Conservation (phyloP, 257 asterid genomes). For the Plectranthus barbatus region DNA sequence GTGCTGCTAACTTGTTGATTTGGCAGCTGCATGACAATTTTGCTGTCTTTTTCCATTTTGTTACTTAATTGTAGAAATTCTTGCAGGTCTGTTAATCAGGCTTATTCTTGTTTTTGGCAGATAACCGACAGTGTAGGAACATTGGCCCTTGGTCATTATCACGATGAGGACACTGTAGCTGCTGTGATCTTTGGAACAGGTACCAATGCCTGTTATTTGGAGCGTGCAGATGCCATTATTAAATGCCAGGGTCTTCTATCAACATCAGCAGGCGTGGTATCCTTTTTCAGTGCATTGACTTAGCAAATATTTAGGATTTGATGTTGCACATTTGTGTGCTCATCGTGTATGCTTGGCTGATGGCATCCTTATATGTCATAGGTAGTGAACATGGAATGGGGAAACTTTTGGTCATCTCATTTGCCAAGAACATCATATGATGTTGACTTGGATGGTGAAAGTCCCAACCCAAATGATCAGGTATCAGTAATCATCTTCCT, state of each 20-base stretch:
- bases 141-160: constrained; percentile 69
- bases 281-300: constrained; percentile 4
- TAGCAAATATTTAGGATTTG: not conserved
- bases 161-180: constrained; percentile 77
- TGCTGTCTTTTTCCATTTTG: constrained; percentile 10
- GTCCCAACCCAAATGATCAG: constrained; percentile 83
- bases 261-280: constrained; percentile 70
- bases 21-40: constrained; percentile 2
- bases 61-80: not conserved
- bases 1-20: not conserved
- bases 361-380: constrained; percentile 13
- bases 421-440: constrained; percentile 80
- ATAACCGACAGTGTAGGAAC: constrained; percentile 84
- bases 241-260: constrained; percentile 78
- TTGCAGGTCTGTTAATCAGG: not conserved
- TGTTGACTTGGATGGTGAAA: constrained; percentile 61
- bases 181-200: constrained; percentile 87
- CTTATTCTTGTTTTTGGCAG: constrained; percentile 28
- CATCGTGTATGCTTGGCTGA: not conserved
- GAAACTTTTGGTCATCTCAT: constrained; percentile 90
- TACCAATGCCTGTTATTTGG: constrained; percentile 92
- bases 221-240: constrained; percentile 75
- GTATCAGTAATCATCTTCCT: constrained; percentile 18
- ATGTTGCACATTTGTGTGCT: not conserved
- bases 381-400: constrained; percentile 98